Evolutionary conservation across 139 green algal species (phyloP), one percentile per base, ranked within the genome.

Genomic region (Zygnema circumcarinatum): DNA sequence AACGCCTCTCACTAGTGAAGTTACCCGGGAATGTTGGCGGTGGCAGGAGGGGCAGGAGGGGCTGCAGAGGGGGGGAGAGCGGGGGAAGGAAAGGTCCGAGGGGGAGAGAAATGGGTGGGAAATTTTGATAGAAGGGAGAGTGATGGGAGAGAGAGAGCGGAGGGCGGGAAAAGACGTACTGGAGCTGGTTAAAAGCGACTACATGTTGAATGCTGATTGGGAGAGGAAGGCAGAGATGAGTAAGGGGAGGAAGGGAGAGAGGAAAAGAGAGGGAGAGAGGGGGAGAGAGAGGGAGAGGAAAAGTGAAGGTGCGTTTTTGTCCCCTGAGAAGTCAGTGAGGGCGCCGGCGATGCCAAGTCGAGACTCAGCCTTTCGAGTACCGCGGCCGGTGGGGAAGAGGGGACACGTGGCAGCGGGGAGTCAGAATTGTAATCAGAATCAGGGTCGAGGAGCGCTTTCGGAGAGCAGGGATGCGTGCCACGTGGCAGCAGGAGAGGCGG

Each of bases 201-300:
- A 1, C 39, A 32, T 20, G 74, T 22, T 38, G 54, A 62, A 38
- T 2, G 7, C 36, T 56, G 29, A 79, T 25, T 22, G 3, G 1
- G 29, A 38, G 1, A 72, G 32, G 36, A 11, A 54, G 76, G 31
- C 31, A 31, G 35, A 31, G 69, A 78, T 3, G 69, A 78, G 69
- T 25, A 41, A 41, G 69, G 36, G 16, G 69, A 78, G 69, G 16
- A 78, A 11, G 16, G 36, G 16, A 11, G 69, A 78, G 69, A 78
- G 69, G 11, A 11, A 78, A 11, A 41, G 16, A 78, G 69, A 41
- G 69, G 11, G 69, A 41, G 69, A 78, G 69, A 41, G 69, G 11
- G 69, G 36, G 69, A 78, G 69, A 41, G 69, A 78, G 69, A 41
- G 69, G 36, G 35, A 78, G 16, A 78, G 69, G 69, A 29, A 29